Evolutionary conservation across 495 filamentous ascomycete genomes (phyloP).

Genomic region (Pyrenopolyporus hunteri): DNA sequence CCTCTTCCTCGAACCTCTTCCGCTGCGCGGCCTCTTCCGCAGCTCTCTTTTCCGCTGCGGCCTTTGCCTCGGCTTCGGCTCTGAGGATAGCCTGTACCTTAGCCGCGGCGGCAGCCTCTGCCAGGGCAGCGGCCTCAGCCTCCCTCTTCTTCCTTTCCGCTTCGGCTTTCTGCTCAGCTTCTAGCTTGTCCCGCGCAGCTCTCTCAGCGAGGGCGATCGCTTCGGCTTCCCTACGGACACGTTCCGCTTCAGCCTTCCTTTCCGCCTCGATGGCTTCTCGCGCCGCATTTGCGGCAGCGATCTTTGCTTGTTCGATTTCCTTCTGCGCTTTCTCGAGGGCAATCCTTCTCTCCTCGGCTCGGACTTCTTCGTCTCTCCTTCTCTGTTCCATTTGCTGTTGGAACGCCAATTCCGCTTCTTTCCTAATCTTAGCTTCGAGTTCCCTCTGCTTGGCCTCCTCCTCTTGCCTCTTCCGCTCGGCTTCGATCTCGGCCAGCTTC

Average conservation of each 20-base stretch:
- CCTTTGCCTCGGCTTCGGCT: slow-evolving; percentile 51
- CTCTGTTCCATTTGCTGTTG: slow-evolving; percentile 50
- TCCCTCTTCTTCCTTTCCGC: slow-evolving; percentile 60
- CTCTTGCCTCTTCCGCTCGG: slow-evolving; percentile 44
- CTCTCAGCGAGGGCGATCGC: slow-evolving; percentile 44
- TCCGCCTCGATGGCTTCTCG: slow-evolving; percentile 47
- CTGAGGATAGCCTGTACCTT: slow-evolving; percentile 50
- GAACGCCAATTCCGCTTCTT: slow-evolving; percentile 50
- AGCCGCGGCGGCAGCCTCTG: slow-evolving; percentile 47
- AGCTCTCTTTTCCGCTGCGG: slow-evolving; percentile 47
- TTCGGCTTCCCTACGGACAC: slow-evolving; percentile 34
- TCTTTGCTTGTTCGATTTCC: slow-evolving; percentile 48
- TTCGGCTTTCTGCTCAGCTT: slow-evolving; percentile 51
- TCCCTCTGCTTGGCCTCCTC: slow-evolving; percentile 50
- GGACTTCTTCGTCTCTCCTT: slow-evolving; percentile 40
- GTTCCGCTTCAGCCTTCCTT: slow-evolving; percentile 45
- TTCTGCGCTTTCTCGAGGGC: slow-evolving; percentile 46
- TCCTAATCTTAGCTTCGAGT: slow-evolving; percentile 52
- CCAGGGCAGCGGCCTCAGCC: slow-evolving; percentile 53
- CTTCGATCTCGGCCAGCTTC: slow-evolving; percentile 47
- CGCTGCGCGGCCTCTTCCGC: slow-evolving; percentile 57
- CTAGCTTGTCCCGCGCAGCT: slow-evolving; percentile 45
- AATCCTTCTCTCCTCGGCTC: slow-evolving; percentile 41
- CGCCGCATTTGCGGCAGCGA: slow-evolving; percentile 52
- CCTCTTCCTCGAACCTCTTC: slow-evolving; percentile 48